Percentiles rank a stretch among this genome's conserved stretches.
Evolutionary conservation across 768 basidiomycete species (phyloP).

Genomic region (Tulasnella sp.): DNA sequence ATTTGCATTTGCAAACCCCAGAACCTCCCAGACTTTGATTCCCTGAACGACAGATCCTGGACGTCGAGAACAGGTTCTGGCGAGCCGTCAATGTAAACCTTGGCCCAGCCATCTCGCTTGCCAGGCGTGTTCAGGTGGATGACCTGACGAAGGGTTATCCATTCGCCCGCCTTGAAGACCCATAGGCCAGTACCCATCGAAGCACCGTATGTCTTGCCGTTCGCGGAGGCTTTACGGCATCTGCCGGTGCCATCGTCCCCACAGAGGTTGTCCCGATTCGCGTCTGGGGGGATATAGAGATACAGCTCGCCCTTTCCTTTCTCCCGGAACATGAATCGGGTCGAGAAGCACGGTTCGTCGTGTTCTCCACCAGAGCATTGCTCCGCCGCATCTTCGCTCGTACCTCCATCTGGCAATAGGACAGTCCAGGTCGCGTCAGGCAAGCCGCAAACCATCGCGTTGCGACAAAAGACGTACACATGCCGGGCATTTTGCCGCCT

Average conservation of each 20-base stretch:
- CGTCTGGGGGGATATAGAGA: slow-evolving; percentile 47
- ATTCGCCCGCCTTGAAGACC: slow-evolving; percentile 46
- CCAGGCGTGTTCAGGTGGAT: slow-evolving; percentile 63
- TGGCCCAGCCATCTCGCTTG: slow-evolving; percentile 42
- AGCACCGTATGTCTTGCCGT: slow-evolving; percentile 38
- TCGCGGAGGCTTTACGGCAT: slow-evolving; percentile 36
- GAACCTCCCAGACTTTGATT: neutral
- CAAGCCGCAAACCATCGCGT: neutral
- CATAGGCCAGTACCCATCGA: slow-evolving; percentile 60
- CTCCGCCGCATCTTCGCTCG: slow-evolving; percentile 34
- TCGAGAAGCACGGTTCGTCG: slow-evolving; percentile 49
- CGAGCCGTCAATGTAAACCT: slow-evolving; percentile 15
- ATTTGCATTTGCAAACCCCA: neutral
- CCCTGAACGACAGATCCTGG: neutral
- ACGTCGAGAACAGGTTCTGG: neutral
- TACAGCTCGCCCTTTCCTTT: slow-evolving; percentile 53
- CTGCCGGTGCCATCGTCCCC: slow-evolving; percentile 36
- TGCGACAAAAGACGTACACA: slow-evolving; percentile 38
- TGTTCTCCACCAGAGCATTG: slow-evolving; percentile 55
- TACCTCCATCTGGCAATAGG: slow-evolving; percentile 40
- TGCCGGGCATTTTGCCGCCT: slow-evolving; percentile 62
- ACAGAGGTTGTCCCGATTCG: slow-evolving; percentile 25
- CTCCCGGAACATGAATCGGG: slow-evolving; percentile 61
- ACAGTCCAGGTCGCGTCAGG: neutral
- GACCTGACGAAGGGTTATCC: slow-evolving; percentile 56